Conservation (phyloP, 805 yeast species). For the Cyberlindnera subsufficiens region DNA sequence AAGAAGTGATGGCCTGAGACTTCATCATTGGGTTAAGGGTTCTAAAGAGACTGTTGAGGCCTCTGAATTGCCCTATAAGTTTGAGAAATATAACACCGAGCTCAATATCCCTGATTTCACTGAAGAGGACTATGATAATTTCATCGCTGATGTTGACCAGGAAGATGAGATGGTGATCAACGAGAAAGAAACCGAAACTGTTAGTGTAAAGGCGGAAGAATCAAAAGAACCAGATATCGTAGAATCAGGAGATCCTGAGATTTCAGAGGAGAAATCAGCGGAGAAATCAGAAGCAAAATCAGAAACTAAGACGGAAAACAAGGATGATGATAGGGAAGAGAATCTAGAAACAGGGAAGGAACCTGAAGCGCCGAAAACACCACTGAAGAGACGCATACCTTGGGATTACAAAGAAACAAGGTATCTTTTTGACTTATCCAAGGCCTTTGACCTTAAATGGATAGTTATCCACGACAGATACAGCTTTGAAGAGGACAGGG, state of each 20-base stretch:
- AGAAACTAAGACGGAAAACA: slow-evolving; percentile 7
- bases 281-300: neutral
- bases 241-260: neutral
- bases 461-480: slow-evolving; percentile 60
- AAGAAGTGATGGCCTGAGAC: slow-evolving; percentile 42
- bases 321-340: slow-evolving; percentile 9
- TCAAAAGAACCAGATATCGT: neutral
- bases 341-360: slow-evolving; percentile 13
- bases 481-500: slow-evolving; percentile 21
- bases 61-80: slow-evolving; percentile 46
- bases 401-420: slow-evolving; percentile 80
- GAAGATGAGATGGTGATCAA: slow-evolving; percentile 1
- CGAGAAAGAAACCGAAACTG: slow-evolving; percentile 1
- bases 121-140: slow-evolving; percentile 51
- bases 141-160: slow-evolving; percentile 32
- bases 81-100: slow-evolving; percentile 67
- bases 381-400: slow-evolving; percentile 21
- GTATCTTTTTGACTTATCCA: slow-evolving; percentile 69
- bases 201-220: neutral
- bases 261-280: neutral
- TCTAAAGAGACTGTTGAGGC: slow-evolving; percentile 28
- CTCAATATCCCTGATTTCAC: slow-evolving; percentile 67
- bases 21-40: slow-evolving; percentile 88
- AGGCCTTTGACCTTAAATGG: slow-evolving; percentile 49
- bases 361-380: slow-evolving; percentile 23